phyloP scores from a whole-genome alignment of 441 rosid species.

The Sinapis alba region DNA sequence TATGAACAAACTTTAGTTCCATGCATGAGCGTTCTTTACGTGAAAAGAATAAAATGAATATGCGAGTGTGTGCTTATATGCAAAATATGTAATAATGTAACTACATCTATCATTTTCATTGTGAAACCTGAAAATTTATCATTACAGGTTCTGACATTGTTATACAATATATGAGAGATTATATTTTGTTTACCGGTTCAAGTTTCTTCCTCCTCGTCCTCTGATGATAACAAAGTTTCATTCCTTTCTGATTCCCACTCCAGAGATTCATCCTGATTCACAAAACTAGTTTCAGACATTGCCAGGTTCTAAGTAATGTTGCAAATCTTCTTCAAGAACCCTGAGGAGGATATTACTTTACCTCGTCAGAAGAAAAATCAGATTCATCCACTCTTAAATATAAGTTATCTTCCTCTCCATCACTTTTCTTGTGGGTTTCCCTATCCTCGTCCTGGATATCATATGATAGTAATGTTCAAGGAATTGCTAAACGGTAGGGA shows the following conservation, averaged over 20 bases:
- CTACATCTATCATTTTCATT: background rate
- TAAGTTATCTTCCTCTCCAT: slow-evolving; percentile 39
- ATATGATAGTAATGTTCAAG: background rate
- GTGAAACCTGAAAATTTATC: background rate
- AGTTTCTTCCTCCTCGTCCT: slow-evolving; percentile 25
- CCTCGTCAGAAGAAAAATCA: slow-evolving; percentile 56
- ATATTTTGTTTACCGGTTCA: slow-evolving; percentile 11
- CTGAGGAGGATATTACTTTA: slow-evolving; percentile 21
- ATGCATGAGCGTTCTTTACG: background rate
- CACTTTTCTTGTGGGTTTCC: slow-evolving; percentile 46
- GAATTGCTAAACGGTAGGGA: no score
- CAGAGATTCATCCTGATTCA: slow-evolving; percentile 34
- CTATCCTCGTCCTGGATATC: slow-evolving; percentile 48
- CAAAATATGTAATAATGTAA: background rate
- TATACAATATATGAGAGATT: background rate
- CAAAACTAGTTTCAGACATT: background rate
- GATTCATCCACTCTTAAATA: slow-evolving; percentile 44
- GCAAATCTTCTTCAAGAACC: slow-evolving; percentile 1
- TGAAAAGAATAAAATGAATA: background rate
- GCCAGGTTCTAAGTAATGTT: background rate
- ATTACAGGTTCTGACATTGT: background rate
- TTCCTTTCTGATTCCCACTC: slow-evolving; percentile 24
- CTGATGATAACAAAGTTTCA: slow-evolving; percentile 23
- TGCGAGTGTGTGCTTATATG: background rate
- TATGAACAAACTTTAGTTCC: slow-evolving; percentile 5